Evolutionary conservation across 169 alveolate species (phyloP).

Genomic region (Plasmodium sp.): DNA sequence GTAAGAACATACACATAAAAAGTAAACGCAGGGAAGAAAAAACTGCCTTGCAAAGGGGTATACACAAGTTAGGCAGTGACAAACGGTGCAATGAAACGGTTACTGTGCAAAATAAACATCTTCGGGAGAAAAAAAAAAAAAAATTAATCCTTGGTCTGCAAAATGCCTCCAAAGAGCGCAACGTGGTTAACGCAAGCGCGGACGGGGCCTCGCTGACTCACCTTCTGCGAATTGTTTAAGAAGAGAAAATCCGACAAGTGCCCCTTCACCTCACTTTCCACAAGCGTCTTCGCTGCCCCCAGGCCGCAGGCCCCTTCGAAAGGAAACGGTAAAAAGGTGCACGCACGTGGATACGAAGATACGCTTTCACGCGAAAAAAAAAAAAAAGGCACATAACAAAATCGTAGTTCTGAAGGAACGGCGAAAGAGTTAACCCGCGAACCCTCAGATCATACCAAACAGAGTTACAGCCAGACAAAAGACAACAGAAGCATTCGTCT

Average conservation of each 20-base stretch:
- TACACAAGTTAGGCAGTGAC: background rate
- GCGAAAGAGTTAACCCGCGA: background rate
- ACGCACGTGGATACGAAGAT: background rate
- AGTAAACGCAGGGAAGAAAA: background rate
- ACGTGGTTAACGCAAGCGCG: background rate
- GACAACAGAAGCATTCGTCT: background rate
- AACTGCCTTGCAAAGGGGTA: background rate
- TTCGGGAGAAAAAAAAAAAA: background rate
- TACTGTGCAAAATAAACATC: background rate
- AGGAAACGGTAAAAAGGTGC: background rate
- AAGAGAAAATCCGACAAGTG: slow-evolving; percentile 19
- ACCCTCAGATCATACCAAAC: background rate
- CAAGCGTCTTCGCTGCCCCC: background rate
- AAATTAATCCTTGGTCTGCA: background rate
- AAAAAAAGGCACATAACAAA: background rate
- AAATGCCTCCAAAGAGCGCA: background rate
- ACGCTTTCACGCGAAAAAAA: background rate
- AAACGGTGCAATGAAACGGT: background rate
- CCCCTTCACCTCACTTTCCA: slow-evolving; percentile 27
- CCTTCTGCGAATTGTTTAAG: slow-evolving; percentile 60
- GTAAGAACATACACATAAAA: background rate
- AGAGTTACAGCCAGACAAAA: background rate
- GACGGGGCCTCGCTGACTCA: background rate
- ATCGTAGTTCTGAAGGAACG: background rate
- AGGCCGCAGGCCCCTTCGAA: slow-evolving; percentile 6